Percentiles rank a stretch among this genome's conserved stretches.
Evolutionary conservation across 2,329 filamentous ascomycete species (phyloP).

Genomic region (Bretziella fagacearum): DNA sequence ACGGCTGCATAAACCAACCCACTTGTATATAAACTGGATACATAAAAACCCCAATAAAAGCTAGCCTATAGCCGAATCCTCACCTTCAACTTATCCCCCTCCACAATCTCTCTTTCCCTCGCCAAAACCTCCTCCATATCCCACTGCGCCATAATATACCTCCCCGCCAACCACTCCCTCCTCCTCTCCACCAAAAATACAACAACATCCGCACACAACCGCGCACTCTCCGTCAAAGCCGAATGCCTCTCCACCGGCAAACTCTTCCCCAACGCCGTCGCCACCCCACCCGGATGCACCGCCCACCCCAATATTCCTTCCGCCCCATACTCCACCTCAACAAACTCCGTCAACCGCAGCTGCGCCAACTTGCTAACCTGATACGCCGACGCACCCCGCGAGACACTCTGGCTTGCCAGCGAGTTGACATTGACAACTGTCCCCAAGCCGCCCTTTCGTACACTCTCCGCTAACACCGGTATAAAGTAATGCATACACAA

Average conservation of each 20-base stretch:
- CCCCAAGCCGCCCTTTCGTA: not conserved
- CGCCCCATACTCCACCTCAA: constrained; percentile 28
- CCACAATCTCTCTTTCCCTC: constrained; percentile 27
- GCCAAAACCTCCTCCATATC: constrained; percentile 29
- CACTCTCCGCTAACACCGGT: constrained; percentile 20
- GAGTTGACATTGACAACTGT: constrained; percentile 30
- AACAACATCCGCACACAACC: constrained; percentile 27
- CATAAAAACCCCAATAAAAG: not conserved
- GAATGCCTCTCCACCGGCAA: constrained; percentile 5
- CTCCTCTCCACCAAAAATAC: constrained; percentile 26
- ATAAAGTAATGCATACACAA: constrained; percentile 31
- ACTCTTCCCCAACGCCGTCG: constrained; percentile 21
- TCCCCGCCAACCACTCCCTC: constrained; percentile 28
- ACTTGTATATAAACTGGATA: too few species aligned
- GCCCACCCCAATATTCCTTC: constrained; percentile 26
- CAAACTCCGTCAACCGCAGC: constrained; percentile 31
- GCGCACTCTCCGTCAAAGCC: constrained; percentile 22
- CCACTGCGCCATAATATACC: constrained; percentile 30
- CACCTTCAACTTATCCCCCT: constrained; percentile 17
- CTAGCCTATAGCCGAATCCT: constrained; percentile 9
- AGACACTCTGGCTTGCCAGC: constrained; percentile 25
- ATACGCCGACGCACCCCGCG: constrained; percentile 26
- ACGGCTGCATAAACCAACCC: too few species aligned
- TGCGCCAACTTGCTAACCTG: constrained; percentile 32
- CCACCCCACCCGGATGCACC: constrained; percentile 25